Conservation (phyloP, 2,329 filamentous ascomycete species). For the Talaromyces marneffei region DNA sequence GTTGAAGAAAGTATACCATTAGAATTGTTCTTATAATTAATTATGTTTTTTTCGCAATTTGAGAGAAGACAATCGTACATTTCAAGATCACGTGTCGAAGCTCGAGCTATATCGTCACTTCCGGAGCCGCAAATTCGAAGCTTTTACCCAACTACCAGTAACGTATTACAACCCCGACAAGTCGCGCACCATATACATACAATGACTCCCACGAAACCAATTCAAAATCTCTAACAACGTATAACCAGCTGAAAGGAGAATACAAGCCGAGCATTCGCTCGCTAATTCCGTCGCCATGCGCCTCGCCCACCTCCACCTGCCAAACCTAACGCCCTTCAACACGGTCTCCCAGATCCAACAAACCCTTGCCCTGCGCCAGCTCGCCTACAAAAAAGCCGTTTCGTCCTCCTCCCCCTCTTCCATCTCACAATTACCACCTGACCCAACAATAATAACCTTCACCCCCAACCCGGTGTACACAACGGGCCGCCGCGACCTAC, state of each 20-base stretch:
- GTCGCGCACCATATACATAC: background rate
- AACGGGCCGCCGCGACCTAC: slow-evolving; percentile 72
- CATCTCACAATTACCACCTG: slow-evolving; percentile 41
- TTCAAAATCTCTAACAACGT: background rate
- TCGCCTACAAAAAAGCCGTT: slow-evolving; percentile 54
- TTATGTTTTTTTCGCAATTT: background rate
- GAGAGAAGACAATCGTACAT: too few species aligned
- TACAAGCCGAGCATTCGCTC: slow-evolving; percentile 20
- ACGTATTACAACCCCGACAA: background rate
- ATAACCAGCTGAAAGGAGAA: background rate
- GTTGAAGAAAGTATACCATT: background rate
- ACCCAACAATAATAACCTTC: slow-evolving; percentile 73
- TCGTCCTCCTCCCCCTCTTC: slow-evolving; percentile 19
- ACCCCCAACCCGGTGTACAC: slow-evolving; percentile 80
- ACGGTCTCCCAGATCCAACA: slow-evolving; percentile 54
- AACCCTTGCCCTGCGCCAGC: slow-evolving; percentile 50
- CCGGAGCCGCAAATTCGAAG: background rate
- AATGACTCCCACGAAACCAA: background rate
- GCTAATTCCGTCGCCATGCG: slow-evolving; percentile 35
- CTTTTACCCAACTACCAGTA: background rate
- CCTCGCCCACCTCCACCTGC: slow-evolving; percentile 58
- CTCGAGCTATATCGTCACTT: background rate
- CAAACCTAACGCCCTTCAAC: slow-evolving; percentile 49
- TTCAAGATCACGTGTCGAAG: slow-evolving; percentile 10
- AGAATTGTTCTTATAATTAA: background rate